phyloP scores from a whole-genome alignment of 352 stramenopile genomes.

The Globisporangium cylindrosporum region DNA sequence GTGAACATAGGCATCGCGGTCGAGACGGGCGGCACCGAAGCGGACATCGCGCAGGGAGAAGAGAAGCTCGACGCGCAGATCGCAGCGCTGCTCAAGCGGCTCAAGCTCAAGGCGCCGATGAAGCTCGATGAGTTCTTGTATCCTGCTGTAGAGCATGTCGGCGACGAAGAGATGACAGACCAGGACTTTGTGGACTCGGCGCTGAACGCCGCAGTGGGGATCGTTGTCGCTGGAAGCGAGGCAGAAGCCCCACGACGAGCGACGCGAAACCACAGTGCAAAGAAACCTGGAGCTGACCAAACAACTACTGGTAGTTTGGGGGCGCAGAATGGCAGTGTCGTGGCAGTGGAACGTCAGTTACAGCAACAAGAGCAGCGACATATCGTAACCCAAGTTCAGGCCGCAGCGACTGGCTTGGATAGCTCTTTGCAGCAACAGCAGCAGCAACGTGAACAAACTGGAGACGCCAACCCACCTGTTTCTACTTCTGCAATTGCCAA shows the following conservation, averaged over 20 bases:
- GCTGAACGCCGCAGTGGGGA: slow-evolving; percentile 39
- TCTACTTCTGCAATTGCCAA: slow-evolving; percentile 15
- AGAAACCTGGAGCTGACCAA: slow-evolving; percentile 7
- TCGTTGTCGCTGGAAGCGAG: slow-evolving; percentile 30
- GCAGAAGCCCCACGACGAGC: slow-evolving; percentile 25
- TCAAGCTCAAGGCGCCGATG: slow-evolving; percentile 47
- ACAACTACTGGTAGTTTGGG: background rate
- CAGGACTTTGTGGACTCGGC: slow-evolving; percentile 70
- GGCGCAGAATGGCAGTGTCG: background rate
- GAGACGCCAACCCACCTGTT: background rate
- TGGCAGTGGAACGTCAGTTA: background rate
- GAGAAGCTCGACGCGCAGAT: slow-evolving; percentile 60
- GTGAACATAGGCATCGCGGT: slow-evolving; percentile 29
- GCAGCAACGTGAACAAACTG: background rate
- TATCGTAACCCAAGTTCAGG: background rate
- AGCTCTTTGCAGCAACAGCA: background rate
- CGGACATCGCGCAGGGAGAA: slow-evolving; percentile 22
- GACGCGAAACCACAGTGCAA: slow-evolving; percentile 18
- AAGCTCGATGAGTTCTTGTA: slow-evolving; percentile 53
- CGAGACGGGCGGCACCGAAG: background rate
- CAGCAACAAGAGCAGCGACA: background rate
- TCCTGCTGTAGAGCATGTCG: slow-evolving; percentile 38
- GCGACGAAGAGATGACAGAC: slow-evolving; percentile 55
- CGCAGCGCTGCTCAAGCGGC: slow-evolving; percentile 38
- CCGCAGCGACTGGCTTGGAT: background rate